phyloP scores from a whole-genome alignment of 495 filamentous ascomycete species.

The Penicillium angulare region DNA sequence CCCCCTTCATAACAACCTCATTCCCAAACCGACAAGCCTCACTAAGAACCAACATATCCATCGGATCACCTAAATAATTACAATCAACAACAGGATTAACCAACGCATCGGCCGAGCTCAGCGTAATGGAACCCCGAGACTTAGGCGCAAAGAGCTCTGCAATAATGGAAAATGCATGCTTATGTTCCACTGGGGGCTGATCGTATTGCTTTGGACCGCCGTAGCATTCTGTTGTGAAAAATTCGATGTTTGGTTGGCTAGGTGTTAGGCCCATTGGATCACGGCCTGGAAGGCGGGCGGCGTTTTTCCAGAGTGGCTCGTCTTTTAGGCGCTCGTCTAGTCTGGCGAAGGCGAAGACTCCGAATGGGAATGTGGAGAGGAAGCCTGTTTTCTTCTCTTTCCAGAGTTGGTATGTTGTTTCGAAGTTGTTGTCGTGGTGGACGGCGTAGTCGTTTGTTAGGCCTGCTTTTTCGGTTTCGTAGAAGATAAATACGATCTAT shows the following conservation, averaged over 20 bases:
- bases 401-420: constrained; percentile 43
- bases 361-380: constrained; percentile 53
- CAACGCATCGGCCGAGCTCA: constrained; percentile 33
- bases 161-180: constrained; percentile 43
- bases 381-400: constrained; percentile 50
- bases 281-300: constrained; percentile 40
- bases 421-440: constrained; percentile 38
- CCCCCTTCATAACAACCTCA: constrained; percentile 52
- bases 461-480: constrained; percentile 43
- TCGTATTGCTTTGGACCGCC: constrained; percentile 51
- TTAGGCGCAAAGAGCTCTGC: constrained; percentile 41
- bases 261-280: constrained; percentile 52
- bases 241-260: constrained; percentile 50
- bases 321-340: constrained; percentile 47
- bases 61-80: constrained; percentile 46
- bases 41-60: constrained; percentile 47
- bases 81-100: constrained; percentile 50
- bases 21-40: constrained; percentile 53
- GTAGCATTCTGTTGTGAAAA: constrained; percentile 53
- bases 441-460: constrained; percentile 44
- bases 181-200: constrained; percentile 40
- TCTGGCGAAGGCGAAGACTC: constrained; percentile 52
- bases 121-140: constrained; percentile 40
- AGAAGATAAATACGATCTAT: constrained; percentile 41
- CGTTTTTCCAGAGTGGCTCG: constrained; percentile 41